Percentiles rank a stretch among this genome's conserved stretches.
Evolutionary conservation across 2,329 filamentous ascomycete genomes (phyloP).

Genomic region (Diplodia seriata): DNA sequence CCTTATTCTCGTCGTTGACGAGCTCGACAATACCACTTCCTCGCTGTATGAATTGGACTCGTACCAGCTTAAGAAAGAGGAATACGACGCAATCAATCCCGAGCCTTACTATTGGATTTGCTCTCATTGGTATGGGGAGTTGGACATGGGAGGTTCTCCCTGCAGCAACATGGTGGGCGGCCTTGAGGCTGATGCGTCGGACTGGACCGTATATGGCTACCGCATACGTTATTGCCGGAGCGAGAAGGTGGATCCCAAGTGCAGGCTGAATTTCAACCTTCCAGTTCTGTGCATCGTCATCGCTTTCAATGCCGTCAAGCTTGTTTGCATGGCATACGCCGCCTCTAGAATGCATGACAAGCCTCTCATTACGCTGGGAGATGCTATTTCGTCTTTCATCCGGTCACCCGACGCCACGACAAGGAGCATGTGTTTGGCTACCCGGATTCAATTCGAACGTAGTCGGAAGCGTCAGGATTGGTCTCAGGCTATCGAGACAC

Average conservation of each 20-base stretch:
- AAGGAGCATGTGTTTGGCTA: constrained; percentile 4
- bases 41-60: background rate
- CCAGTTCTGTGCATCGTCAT: constrained; percentile 5
- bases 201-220: background rate
- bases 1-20: background rate
- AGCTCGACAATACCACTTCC: background rate
- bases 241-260: constrained; percentile 9
- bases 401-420: background rate
- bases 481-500: constrained; percentile 1
- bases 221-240: constrained; percentile 1
- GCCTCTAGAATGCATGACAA: background rate
- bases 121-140: background rate
- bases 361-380: constrained; percentile 1
- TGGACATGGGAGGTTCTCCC: background rate
- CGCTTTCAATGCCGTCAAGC: constrained; percentile 15
- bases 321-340: background rate
- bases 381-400: constrained; percentile 14
- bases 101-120: constrained; percentile 6
- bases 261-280: constrained; percentile 20
- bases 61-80: background rate
- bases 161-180: background rate
- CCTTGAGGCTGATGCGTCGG: background rate
- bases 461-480: background rate
- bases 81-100: background rate
- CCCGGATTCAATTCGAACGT: constrained; percentile 5